Evolutionary conservation across 1,139 yeast genomes (phyloP), one percentile per base, ranked within the genome.

Genomic region (Suhomyces bolitotheri): DNA sequence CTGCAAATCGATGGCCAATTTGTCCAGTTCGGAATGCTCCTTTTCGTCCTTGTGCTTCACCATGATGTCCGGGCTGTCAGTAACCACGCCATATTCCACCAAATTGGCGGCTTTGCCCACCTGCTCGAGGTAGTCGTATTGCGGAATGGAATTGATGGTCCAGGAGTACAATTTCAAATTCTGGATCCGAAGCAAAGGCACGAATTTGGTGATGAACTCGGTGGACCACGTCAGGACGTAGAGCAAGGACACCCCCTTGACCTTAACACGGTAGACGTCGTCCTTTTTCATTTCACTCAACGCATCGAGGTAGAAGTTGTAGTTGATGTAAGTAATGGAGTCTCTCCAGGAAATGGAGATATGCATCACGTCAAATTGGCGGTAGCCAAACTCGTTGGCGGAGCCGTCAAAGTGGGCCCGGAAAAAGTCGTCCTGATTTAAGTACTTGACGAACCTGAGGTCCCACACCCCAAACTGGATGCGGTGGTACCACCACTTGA

Each of bases 401-500:
- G 39, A 36, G 1, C 46, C 44, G 3, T 39, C 49, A 5, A 48
- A 43, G 31, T 58, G 53, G 4, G 50, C 32, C 5, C 51, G 41
- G 47, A 66, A 69, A 46, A 66, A 69, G 36, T 49, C 64, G 31
- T 66, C 65, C 45, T 71, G 76, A 47, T 71, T 71, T 39, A 70
- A 40, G 43, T 71, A 78, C 44, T 76, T 72, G 45, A 84, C 72
- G 52, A 83, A 84, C 38, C 76, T 76, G 33, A 82, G 56, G 44
- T 76, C 10, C 97, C 97, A 92, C 22, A 90, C 60, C 0, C 97
- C 97, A 54, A 88, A 77, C 36, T 83, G 81, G 31, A 88, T 62
- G 31, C 77, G 73, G 21, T 69, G 64, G 36, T 73, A 70, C 97
- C 97, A 90, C 62, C 71, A 85, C 11, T 58, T 51, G 25, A 77